phyloP scores from a whole-genome alignment of 1,284 basidiomycete species.

The Anthracocystis panici-leucophaei region DNA sequence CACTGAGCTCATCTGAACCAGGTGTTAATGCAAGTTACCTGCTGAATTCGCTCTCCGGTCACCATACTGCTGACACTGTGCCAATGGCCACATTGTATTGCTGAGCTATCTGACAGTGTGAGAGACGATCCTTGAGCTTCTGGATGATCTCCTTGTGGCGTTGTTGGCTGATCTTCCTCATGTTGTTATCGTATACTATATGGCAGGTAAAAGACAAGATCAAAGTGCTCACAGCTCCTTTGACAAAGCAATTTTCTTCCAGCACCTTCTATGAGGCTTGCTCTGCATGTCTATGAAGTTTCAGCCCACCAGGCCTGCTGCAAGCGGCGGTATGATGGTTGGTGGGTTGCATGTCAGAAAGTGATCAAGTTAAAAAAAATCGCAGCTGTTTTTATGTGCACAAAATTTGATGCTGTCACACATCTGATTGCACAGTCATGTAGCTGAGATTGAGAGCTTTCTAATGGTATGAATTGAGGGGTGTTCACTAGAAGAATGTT shows the following conservation, averaged over 20 bases:
- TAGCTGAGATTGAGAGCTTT: constrained; percentile 5
- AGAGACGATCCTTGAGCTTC: constrained; percentile 7
- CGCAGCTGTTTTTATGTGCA: background rate
- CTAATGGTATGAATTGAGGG: background rate
- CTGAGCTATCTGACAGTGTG: constrained; percentile 8
- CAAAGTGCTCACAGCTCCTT: background rate
- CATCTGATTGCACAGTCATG: background rate
- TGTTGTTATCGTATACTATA: background rate
- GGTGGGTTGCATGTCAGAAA: constrained; percentile 2
- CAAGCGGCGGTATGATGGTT: background rate
- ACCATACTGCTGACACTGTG: too few species aligned
- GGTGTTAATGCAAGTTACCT: too few species aligned
- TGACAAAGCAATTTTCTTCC: background rate
- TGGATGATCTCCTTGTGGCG: constrained; percentile 6
- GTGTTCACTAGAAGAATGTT: background rate
- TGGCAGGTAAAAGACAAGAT: background rate
- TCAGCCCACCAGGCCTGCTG: background rate
- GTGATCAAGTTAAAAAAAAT: constrained; percentile 1
- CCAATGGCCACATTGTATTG: background rate
- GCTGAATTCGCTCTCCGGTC: too few species aligned
- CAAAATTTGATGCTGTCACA: background rate
- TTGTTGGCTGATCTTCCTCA: constrained; percentile 12
- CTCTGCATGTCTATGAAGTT: background rate
- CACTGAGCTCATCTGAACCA: too few species aligned
- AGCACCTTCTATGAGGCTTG: background rate